Conservation (phyloP, 768 basidiomycete genomes). For the Auricularia sp. region DNA sequence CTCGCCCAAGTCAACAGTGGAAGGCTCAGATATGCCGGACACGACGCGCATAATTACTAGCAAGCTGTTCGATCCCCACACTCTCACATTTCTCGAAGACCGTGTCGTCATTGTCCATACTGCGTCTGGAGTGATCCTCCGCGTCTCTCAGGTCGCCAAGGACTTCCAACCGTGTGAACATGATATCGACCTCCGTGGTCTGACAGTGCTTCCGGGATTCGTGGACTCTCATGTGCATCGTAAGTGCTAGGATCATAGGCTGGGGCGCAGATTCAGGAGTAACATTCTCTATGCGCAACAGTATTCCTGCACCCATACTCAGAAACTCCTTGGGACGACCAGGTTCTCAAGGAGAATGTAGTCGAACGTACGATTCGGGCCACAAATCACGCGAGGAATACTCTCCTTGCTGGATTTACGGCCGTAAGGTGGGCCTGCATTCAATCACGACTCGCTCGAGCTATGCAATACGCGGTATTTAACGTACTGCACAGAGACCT, state of each 20-base stretch:
- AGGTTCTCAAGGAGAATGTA: conserved; percentile 46
- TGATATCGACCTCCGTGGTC: conserved; percentile 34
- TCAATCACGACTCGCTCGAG: not conserved
- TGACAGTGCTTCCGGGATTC: conserved; percentile 46
- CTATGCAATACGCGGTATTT: not conserved
- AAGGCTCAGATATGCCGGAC: not conserved
- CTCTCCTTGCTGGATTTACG: conserved; percentile 53
- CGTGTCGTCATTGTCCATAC: conserved; percentile 39
- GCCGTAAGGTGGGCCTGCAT: conserved; percentile 37
- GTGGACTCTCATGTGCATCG: conserved; percentile 49
- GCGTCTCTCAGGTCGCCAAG: conserved; percentile 21
- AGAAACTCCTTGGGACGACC: conserved; percentile 53
- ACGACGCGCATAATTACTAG: conserved; percentile 27
- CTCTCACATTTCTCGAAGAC: conserved; percentile 30
- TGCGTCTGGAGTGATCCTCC: conserved; percentile 37
- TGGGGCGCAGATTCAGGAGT: not conserved
- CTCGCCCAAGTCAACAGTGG: no score
- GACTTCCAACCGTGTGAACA: conserved; percentile 14
- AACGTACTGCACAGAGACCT: conserved; percentile 34
- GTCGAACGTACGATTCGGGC: conserved; percentile 53
- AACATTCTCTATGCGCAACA: conserved; percentile 12
- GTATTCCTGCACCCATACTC: conserved; percentile 54
- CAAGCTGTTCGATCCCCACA: conserved; percentile 40
- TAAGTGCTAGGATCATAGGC: conserved; percentile 17
- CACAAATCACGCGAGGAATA: conserved; percentile 45